Evolutionary conservation across 176 grass and related monocot genomes (phyloP).

Genomic region (Rhynchospora pubera): DNA sequence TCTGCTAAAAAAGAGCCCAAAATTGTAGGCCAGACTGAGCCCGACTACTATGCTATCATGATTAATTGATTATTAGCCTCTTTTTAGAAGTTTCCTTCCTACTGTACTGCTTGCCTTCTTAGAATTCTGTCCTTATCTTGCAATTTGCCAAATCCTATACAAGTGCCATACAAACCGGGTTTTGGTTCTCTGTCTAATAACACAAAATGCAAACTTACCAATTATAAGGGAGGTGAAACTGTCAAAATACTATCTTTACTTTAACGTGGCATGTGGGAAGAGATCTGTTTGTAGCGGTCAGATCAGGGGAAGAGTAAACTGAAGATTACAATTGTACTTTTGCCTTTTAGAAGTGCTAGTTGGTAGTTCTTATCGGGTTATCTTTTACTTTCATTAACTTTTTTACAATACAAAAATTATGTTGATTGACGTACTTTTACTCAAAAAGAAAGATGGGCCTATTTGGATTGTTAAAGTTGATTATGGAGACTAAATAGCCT

Average conservation of each 20-base stretch:
- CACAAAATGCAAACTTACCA: neutral
- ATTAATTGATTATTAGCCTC: neutral
- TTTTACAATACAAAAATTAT: neutral
- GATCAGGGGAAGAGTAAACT: too few relatives aligned
- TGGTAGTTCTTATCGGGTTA: neutral
- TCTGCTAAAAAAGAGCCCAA: neutral
- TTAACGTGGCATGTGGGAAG: too few relatives aligned
- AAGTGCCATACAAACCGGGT: neutral
- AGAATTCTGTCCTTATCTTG: neutral
- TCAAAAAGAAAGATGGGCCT: neutral
- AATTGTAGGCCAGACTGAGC: constrained; percentile 13
- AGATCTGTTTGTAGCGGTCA: too few relatives aligned
- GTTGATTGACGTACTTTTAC: neutral
- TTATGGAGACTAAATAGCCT: neutral
- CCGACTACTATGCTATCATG: constrained; percentile 2
- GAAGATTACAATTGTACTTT: neutral
- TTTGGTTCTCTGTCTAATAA: neutral
- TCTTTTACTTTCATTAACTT: neutral
- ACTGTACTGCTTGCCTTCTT: constrained; percentile 7
- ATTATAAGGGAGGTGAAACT: neutral
- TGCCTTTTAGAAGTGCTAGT: neutral
- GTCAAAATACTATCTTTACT: neutral
- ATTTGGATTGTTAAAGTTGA: neutral
- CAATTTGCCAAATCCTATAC: neutral
- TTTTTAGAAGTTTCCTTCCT: neutral